Evolutionary conservation across 2,329 filamentous ascomycete genomes (phyloP), one percentile per base, ranked within the genome.

Genomic region (Westerdykella ornata): DNA sequence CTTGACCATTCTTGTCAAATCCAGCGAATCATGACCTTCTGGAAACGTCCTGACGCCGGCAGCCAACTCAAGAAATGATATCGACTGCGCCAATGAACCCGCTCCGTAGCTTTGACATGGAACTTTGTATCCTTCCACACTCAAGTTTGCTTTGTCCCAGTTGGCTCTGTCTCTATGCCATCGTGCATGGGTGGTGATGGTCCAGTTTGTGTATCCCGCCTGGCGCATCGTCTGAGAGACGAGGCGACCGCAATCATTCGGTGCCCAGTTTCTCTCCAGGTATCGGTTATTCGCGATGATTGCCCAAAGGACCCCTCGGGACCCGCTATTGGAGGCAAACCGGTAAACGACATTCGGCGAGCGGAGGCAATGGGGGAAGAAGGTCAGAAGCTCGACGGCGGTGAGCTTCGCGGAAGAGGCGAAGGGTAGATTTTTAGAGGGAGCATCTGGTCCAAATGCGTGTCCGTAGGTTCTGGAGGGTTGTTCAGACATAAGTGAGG

Each of bases 381-480:
- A 61, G 2, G 49, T 42, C 2, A 56, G 42, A 12, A 59, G 44
- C 41, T 60, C 58, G 29, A 44, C 48, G 5, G 45, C 51, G 3
- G 53, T 58, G 8, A 59, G 29, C 12, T 56, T 52, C 5, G 52
- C 50, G 14, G 34, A 11, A 1, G 19, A 14, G 2, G 47, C 48
- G 34, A 59, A 59, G 5, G 22, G 31, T 5, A 44, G n/a, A 26
- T 40, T 26, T 9, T 26, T 26, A 4, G 22, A 26, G 12, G 22
- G 22, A 11, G 12, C 7, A 9, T 26, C 22, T 8, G 22, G 22
- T 4, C 22, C 22, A 11, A 26, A 26, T 9, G 22, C 22, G 12
- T 26, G 22, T 2, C 4, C 22, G 22, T 8, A 9, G 8, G 12
- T 11, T 26, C 4, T 26, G 22, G 8, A 26, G 22, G 22, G 12